phyloP scores from a whole-genome alignment of 306 rosid genomes.

The Macrotyloma uniflorum region DNA sequence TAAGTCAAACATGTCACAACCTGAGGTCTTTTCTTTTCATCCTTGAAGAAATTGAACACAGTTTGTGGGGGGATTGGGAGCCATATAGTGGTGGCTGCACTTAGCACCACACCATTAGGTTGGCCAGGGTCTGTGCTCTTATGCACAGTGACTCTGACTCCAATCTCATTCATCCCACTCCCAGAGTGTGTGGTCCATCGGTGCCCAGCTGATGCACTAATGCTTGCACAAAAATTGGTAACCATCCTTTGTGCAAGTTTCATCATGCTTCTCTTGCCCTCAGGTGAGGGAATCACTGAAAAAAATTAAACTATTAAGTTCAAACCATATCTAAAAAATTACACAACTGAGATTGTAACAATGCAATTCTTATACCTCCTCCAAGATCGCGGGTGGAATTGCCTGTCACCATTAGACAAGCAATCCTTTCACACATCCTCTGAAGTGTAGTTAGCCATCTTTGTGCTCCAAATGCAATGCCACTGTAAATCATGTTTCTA shows the following conservation, averaged over 20 bases:
- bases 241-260: slow-evolving; percentile 97
- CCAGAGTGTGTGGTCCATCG: slow-evolving; percentile 88
- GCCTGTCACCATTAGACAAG: slow-evolving; percentile 74
- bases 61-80: slow-evolving; percentile 82
- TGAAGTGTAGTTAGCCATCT: slow-evolving; percentile 80
- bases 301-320: background rate
- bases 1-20: slow-evolving; percentile 35
- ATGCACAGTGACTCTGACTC: slow-evolving; percentile 76
- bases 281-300: slow-evolving; percentile 80
- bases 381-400: slow-evolving; percentile 79
- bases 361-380: slow-evolving; percentile 61
- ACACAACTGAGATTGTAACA: background rate
- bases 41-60: slow-evolving; percentile 89
- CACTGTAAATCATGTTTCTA: slow-evolving; percentile 65
- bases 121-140: slow-evolving; percentile 88
- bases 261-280: slow-evolving; percentile 95
- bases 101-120: slow-evolving; percentile 82
- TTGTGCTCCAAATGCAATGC: slow-evolving; percentile 87
- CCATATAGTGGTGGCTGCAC: slow-evolving; percentile 96
- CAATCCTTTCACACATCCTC: slow-evolving; percentile 86
- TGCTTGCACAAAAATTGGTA: slow-evolving; percentile 76
- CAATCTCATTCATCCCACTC: slow-evolving; percentile 65
- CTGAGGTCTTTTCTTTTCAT: slow-evolving; percentile 90
- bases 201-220: slow-evolving; percentile 77
- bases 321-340: background rate